A percentile compares a stretch with the other conserved stretches of the same genome.
Evolutionary conservation across 2,329 filamentous ascomycete species (phyloP).

Genomic region (Paraphoma chrysanthemicola): DNA sequence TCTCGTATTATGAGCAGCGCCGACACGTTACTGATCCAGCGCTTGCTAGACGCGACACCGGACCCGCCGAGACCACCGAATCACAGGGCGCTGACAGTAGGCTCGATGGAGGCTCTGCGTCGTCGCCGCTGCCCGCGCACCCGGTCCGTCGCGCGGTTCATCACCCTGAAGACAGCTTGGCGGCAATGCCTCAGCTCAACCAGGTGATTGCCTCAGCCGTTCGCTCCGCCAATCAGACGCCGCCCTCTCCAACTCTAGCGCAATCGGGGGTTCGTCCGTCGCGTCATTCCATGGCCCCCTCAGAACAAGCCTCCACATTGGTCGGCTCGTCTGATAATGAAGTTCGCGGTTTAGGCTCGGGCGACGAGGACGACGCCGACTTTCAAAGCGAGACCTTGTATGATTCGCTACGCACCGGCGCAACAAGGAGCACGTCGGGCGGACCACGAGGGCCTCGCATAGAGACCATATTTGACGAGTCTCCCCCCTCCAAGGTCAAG

Average conservation of each 20-base stretch:
- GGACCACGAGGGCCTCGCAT: slow-evolving; percentile 73
- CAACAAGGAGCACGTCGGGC: slow-evolving; percentile 67
- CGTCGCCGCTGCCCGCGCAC: slow-evolving; percentile 35
- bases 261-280: slow-evolving; percentile 51
- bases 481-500: slow-evolving; percentile 59
- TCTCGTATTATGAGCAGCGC: slow-evolving; percentile 45
- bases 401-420: slow-evolving; percentile 76
- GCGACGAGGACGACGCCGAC: slow-evolving; percentile 80
- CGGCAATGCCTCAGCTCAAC: slow-evolving; percentile 39
- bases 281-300: slow-evolving; percentile 63
- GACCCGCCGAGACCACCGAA: slow-evolving; percentile 18
- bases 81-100: slow-evolving; percentile 14
- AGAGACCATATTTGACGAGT: slow-evolving; percentile 83
- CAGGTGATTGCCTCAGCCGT: slow-evolving; percentile 38
- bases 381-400: slow-evolving; percentile 79
- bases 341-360: slow-evolving; percentile 67
- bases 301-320: slow-evolving; percentile 69
- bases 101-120: slow-evolving; percentile 22
- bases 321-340: slow-evolving; percentile 73
- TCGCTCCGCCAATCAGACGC: slow-evolving; percentile 40
- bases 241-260: slow-evolving; percentile 43
- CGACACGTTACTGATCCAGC: slow-evolving; percentile 46
- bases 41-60: slow-evolving; percentile 38
- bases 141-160: slow-evolving; percentile 23
- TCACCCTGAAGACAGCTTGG: slow-evolving; percentile 31